Percentiles rank a stretch among this genome's conserved stretches.
Evolutionary conservation across 106 monocot genomes (phyloP).

Genomic region (Hemerocallis citrina): DNA sequence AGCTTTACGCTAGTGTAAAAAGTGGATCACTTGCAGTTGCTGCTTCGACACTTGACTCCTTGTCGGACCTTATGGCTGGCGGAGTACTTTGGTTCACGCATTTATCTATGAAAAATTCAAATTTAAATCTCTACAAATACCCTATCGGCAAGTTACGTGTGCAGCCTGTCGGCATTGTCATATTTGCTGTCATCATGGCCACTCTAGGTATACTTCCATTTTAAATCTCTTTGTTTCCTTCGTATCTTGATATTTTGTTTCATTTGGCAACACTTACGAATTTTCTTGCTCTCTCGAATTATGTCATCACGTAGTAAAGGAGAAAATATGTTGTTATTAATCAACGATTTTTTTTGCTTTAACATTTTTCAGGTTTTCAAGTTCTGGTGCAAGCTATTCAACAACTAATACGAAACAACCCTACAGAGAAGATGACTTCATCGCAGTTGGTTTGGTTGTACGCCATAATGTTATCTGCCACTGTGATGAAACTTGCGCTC

Average conservation of each 20-base stretch:
- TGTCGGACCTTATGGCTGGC: constrained; percentile 92
- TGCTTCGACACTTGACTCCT: constrained; percentile 89
- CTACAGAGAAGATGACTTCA: constrained; percentile 37
- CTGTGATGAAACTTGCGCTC: constrained; percentile 70
- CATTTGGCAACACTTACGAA: too few species aligned
- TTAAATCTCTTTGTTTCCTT: neutral
- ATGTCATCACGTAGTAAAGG: too few species aligned
- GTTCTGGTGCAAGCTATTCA: constrained; percentile 77
- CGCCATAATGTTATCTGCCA: constrained; percentile 78
- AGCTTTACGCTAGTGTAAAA: constrained; percentile 79
- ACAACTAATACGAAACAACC: constrained; percentile 45
- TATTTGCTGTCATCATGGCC: constrained; percentile 96
- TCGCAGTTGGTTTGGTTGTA: constrained; percentile 68
- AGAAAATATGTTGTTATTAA: too few species aligned
- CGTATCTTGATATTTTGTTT: too few species aligned
- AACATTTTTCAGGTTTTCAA: constrained; percentile 71
- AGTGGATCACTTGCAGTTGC: constrained; percentile 89
- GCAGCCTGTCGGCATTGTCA: constrained; percentile 88
- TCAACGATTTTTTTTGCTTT: too few species aligned
- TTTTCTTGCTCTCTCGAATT: too few species aligned
- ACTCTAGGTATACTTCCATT: constrained; percentile 54
- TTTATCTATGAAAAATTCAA: constrained; percentile 74
- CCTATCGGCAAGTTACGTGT: constrained; percentile 92
- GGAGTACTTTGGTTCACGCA: constrained; percentile 94
- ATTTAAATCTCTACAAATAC: constrained; percentile 73